Conservation (phyloP, 495 filamentous ascomycete species). For the Astrocystis sublimbata region DNA sequence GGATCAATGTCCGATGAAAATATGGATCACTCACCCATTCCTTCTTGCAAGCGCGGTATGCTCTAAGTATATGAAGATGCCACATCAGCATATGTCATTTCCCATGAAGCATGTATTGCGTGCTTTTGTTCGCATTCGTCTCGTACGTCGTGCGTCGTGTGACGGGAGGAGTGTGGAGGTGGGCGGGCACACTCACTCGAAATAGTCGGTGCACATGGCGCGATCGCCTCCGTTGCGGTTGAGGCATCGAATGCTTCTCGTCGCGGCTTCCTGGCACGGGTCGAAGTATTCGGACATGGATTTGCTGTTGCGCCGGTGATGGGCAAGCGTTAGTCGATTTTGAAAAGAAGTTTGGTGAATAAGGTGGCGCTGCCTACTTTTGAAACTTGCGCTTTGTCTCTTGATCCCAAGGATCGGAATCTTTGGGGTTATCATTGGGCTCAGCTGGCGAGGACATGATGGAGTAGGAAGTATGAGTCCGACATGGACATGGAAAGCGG, state of each 20-base stretch:
- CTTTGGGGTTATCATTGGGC: constrained; percentile 22
- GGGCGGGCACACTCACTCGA: constrained; percentile 65
- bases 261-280: constrained; percentile 93
- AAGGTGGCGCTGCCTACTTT: constrained; percentile 32
- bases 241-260: constrained; percentile 79
- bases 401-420: constrained; percentile 38
- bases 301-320: constrained; percentile 61
- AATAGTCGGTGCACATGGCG: constrained; percentile 89
- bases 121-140: not conserved
- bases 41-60: constrained; percentile 93
- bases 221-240: constrained; percentile 81
- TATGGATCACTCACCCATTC: constrained; percentile 71
- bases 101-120: not conserved
- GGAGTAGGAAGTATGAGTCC: not conserved
- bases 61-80: constrained; percentile 52
- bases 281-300: constrained; percentile 82
- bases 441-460: constrained; percentile 31
- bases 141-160: not conserved
- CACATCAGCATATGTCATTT: constrained; percentile 31
- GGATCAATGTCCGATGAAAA: not conserved
- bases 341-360: not conserved
- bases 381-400: constrained; percentile 49
- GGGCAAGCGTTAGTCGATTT: constrained; percentile 4
- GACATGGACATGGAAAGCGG: not conserved
- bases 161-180: not conserved